A percentile compares a stretch with the other conserved stretches of the same genome.
Conservation (phyloP, 768 basidiomycete species). For the Chalciporus sphaerocephalus region DNA sequence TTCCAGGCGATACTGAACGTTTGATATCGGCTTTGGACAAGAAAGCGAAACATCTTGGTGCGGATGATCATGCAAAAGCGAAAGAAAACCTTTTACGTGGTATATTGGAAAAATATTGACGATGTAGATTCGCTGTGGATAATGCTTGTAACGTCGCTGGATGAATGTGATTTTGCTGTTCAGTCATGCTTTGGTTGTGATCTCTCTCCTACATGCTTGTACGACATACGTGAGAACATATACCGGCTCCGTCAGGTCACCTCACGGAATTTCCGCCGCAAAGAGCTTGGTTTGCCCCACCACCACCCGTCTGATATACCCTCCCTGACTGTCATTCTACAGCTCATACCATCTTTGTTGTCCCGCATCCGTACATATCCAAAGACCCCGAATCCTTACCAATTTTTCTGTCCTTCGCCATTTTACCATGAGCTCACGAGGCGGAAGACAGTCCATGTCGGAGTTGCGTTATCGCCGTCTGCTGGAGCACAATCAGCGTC, state of each 20-base stretch:
- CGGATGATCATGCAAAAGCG: slow-evolving; percentile 31
- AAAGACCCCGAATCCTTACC: no score
- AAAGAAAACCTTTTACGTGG: slow-evolving; percentile 34
- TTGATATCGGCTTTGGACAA: slow-evolving; percentile 52
- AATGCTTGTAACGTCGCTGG: background rate
- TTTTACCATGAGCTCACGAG: slow-evolving; percentile 53
- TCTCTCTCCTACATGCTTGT: background rate
- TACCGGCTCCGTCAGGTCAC: slow-evolving; percentile 2
- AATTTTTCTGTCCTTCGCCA: slow-evolving; percentile 1
- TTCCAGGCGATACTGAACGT: slow-evolving; percentile 52
- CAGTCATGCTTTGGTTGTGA: no score
- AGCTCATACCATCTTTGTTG: background rate
- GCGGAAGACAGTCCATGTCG: slow-evolving; percentile 69
- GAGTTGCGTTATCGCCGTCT: slow-evolving; percentile 79
- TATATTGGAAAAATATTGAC: slow-evolving; percentile 32
- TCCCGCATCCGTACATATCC: background rate
- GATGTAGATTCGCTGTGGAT: background rate
- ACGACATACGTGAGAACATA: slow-evolving; percentile 25
- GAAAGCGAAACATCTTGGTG: slow-evolving; percentile 40
- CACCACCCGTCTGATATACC: slow-evolving; percentile 5
- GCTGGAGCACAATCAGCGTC: slow-evolving; percentile 68
- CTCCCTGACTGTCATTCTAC: background rate
- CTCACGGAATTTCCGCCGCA: background rate
- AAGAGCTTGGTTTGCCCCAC: slow-evolving; percentile 11
- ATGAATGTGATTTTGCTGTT: slow-evolving; percentile 6